phyloP scores from a whole-genome alignment of 1,139 yeast genomes.

The Taphrina wiesneri region DNA sequence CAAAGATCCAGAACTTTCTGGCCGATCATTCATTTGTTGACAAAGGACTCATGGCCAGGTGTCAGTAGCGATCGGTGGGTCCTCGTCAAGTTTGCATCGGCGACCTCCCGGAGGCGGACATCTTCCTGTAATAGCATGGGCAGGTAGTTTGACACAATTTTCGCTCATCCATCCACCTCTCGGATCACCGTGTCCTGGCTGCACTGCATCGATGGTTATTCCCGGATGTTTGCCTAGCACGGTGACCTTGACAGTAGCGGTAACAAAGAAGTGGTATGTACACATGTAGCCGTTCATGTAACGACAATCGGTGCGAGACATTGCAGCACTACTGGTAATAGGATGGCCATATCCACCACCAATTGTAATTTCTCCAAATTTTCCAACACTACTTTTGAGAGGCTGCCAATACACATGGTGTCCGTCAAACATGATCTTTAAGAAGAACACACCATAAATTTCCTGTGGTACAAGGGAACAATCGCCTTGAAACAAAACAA shows the following conservation, averaged over 20 bases:
- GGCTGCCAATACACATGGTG: background rate
- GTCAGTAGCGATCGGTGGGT: too few relatives aligned
- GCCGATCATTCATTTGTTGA: too few relatives aligned
- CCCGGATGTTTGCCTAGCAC: background rate
- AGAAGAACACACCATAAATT: background rate
- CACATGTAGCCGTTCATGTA: background rate
- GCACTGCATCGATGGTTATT: background rate
- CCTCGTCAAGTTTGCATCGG: background rate
- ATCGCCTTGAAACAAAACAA: too few relatives aligned
- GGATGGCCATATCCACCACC: background rate
- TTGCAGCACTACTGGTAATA: background rate
- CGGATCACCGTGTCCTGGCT: background rate
- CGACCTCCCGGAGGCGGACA: background rate
- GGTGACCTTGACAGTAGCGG: background rate
- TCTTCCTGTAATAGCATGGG: background rate
- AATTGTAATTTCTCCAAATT: background rate
- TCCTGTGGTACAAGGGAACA: too few relatives aligned
- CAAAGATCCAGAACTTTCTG: too few relatives aligned
- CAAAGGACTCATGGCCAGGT: too few relatives aligned
- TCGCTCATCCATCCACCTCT: background rate
- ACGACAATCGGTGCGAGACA: background rate
- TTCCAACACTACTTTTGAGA: background rate
- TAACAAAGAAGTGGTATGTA: background rate
- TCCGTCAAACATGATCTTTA: background rate
- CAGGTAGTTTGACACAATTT: background rate